Evolutionary conservation across 2,329 filamentous ascomycete genomes (phyloP), one percentile per base, ranked within the genome.

Genomic region (Cladobotryum mycophilum): DNA sequence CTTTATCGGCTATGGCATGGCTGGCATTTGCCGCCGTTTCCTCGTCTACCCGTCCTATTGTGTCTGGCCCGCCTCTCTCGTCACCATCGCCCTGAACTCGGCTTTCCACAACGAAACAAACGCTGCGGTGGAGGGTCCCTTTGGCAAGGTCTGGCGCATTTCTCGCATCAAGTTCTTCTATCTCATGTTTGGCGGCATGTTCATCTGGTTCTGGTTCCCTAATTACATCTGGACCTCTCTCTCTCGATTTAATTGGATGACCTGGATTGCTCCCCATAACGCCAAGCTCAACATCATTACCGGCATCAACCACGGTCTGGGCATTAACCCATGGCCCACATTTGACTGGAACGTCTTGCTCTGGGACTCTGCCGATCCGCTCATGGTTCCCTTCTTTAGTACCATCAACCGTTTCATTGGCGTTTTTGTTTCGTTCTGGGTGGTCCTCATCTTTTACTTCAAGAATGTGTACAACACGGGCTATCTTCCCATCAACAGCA

Each of bases 391-490:
- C 3, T 77, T 76, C 60, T 78, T 81, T 65, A 79, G 78, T 25
- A 84, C 82, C 41, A 70, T 81, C 49, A 86, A 86, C 63, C 79
- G 77, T 18, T 70, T 84, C 54, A 66, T 82, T 41, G 82, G 82
- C 30, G 73, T 78, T 45, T 70, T 82, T 12, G 55, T 79, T 34
- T 78, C 74, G 41, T 74, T 76, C 57, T 76, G 79, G 67, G 67
- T 85, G 13, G 70, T 81, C 13, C 63, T 78, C 2, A 78, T 67
- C 22, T 60, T 86, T 8, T 84, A 81, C 67, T 86, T 79, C 62
- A 75, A 69, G 41, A 80, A 81, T 48, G 65, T 76, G 2, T 85
- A 76, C 67, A 77, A 79, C 62, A 76, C 74, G 11, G 71, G 74
- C 47, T 83, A 80, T 56, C 64, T 78, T 22, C 73, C 73, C 30